Conservation (phyloP, 257 asterid genomes). For the Solanum dulcamara region DNA sequence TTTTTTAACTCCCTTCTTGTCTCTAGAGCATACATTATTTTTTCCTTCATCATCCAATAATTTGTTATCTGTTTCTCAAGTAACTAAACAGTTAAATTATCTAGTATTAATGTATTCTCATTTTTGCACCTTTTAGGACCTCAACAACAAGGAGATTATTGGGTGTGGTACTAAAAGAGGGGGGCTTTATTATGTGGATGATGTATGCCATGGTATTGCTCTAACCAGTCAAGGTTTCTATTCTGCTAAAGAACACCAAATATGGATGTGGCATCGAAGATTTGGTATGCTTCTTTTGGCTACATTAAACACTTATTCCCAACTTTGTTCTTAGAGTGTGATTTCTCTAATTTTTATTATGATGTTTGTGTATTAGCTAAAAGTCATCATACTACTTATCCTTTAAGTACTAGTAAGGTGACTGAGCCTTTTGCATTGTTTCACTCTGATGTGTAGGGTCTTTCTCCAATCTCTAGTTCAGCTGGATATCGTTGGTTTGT, state of each 20-base stretch:
- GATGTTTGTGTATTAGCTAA: background rate
- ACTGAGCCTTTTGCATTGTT: background rate
- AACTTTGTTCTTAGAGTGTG: background rate
- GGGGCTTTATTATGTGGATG: slow-evolving; percentile 2
- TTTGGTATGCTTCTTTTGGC: background rate
- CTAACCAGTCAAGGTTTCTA: background rate
- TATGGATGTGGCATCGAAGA: background rate
- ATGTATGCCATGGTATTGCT: background rate
- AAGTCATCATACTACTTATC: background rate
- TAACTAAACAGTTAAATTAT: background rate
- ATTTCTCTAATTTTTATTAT: background rate
- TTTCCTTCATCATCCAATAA: background rate
- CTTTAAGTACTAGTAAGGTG: background rate
- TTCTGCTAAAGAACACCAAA: background rate
- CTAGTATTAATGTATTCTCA: background rate
- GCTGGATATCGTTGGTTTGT: background rate
- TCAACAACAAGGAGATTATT: background rate
- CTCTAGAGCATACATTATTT: background rate
- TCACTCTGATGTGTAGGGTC: background rate
- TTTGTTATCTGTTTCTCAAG: background rate
- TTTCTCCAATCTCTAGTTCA: background rate
- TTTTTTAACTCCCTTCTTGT: background rate
- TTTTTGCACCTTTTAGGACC: background rate
- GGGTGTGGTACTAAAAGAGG: slow-evolving; percentile 6
- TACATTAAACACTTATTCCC: background rate